phyloP scores from a whole-genome alignment of 768 basidiomycete genomes.

The Pisolithus marmoratus region DNA sequence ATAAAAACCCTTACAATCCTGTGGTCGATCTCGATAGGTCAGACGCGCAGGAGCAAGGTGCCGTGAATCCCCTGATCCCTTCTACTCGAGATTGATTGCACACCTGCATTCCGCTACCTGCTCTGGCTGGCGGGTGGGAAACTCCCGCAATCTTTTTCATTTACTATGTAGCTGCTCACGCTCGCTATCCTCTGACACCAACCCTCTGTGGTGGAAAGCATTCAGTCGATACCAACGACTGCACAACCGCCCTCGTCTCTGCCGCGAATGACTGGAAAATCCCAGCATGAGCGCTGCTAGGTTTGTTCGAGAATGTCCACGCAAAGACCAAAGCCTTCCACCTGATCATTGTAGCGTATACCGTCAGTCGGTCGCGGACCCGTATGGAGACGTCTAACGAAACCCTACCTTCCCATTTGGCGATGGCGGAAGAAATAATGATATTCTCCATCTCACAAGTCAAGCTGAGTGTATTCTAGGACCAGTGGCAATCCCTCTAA shows the following conservation, averaged over 20 bases:
- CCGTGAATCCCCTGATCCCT: constrained; percentile 37
- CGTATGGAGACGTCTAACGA: no score
- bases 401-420: no score
- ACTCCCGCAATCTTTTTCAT: background rate
- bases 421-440: background rate
- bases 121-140: constrained; percentile 21
- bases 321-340: constrained; percentile 24
- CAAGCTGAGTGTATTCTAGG: constrained; percentile 9
- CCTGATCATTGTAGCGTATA: constrained; percentile 45
- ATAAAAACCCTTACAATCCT: constrained; percentile 17
- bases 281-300: constrained; percentile 29
- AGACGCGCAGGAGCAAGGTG: constrained; percentile 9
- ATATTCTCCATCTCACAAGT: background rate
- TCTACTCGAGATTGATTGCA: constrained; percentile 35
- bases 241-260: constrained; percentile 42
- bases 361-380: no score
- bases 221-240: constrained; percentile 38
- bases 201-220: constrained; percentile 17
- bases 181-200: background rate
- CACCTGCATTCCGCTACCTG: constrained; percentile 45
- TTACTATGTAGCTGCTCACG: background rate
- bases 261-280: constrained; percentile 35
- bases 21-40: background rate
- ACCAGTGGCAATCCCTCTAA: constrained; percentile 25
- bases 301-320: constrained; percentile 31